A percentile compares a stretch with the other conserved stretches of the same genome.
phyloP scores from a whole-genome alignment of 176 grass and related monocot genomes.

The Calamus simplicifolius region DNA sequence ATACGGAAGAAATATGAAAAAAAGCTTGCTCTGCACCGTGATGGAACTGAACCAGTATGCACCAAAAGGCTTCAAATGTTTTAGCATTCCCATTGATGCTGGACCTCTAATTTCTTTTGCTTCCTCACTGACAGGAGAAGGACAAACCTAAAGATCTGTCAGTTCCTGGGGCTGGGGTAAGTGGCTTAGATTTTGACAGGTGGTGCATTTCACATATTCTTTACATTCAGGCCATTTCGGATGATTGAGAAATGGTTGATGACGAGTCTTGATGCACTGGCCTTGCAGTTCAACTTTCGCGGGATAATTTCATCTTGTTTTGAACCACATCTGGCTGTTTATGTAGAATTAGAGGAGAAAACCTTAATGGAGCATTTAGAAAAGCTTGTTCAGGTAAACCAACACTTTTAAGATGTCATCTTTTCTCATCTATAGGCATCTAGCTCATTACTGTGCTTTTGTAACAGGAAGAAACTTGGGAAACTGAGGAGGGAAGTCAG shows the following conservation, averaged over 20 bases:
- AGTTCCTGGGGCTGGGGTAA: constrained; percentile 85
- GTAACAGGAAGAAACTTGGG: constrained; percentile 95
- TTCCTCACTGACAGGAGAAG: constrained; percentile 58
- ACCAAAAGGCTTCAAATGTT: constrained; percentile 6
- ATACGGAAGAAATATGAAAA: constrained; percentile 97
- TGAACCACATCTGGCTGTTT: constrained; percentile 83
- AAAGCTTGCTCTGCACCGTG: constrained; percentile 48
- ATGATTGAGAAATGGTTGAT: no score
- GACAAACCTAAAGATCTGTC: constrained; percentile 83
- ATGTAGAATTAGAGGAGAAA: constrained; percentile 97
- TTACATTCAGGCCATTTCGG: no score
- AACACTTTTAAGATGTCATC: neutral
- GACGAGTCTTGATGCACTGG: constrained; percentile 2
- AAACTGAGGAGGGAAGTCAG: constrained; percentile 95
- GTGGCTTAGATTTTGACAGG: constrained; percentile 32
- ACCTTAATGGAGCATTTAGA: constrained; percentile 92
- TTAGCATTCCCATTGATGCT: neutral
- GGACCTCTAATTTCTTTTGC: constrained; percentile 16
- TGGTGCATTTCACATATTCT: no score
- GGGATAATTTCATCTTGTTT: constrained; percentile 99
- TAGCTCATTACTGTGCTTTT: constrained; percentile 11
- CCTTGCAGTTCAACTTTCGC: constrained; percentile 92
- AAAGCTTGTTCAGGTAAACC: constrained; percentile 83
- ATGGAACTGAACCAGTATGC: constrained; percentile 43
- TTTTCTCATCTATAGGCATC: constrained; percentile 2